These are phyloP conservation scores for Fagopyrum esculentum DNA, from an alignment of 148 eudicot species.

Conservation along the genomic window DNA sequence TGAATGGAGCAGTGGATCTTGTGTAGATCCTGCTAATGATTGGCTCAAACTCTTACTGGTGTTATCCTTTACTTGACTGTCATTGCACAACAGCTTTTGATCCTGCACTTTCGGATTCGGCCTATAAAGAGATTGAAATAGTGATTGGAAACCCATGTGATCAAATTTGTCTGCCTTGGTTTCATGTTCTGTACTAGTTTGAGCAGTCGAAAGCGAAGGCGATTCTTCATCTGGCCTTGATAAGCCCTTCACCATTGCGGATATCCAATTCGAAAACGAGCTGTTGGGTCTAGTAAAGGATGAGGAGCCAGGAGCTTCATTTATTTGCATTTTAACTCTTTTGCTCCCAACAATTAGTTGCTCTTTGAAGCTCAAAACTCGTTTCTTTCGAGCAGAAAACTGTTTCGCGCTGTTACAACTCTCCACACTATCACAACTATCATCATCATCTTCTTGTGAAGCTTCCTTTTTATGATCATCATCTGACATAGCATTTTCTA, in stretches of 20 bases:
- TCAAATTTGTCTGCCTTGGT: slow-evolving; percentile 11
- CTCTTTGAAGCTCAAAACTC: slow-evolving; percentile 22
- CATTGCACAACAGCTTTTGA: not conserved
- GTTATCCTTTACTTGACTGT: slow-evolving; percentile 9
- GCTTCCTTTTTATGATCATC: slow-evolving; percentile 17
- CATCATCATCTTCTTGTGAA: slow-evolving; percentile 25
- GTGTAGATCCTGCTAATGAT: slow-evolving; percentile 5
- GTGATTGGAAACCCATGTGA: slow-evolving; percentile 38
- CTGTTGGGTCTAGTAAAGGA: slow-evolving; percentile 26
- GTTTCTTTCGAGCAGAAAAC: slow-evolving; percentile 24
- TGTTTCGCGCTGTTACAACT: slow-evolving; percentile 45
- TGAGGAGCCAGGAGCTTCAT: slow-evolving; percentile 21
- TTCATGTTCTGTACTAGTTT: slow-evolving; percentile 18
- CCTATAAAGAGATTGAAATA: slow-evolving; percentile 41
- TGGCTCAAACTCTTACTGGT: slow-evolving; percentile 12
- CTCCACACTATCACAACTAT: slow-evolving; percentile 44
- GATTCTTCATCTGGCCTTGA: slow-evolving; percentile 22
- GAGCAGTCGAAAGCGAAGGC: slow-evolving; percentile 13
- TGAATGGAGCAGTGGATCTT: not conserved
- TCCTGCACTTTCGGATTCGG: slow-evolving; percentile 16
- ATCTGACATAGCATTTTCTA: slow-evolving; percentile 33
- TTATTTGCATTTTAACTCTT: slow-evolving; percentile 30
- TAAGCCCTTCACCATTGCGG: slow-evolving; percentile 56
- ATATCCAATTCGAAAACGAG: slow-evolving; percentile 70
- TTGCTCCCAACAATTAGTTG: slow-evolving; percentile 26